phyloP scores from a whole-genome alignment of 2,329 filamentous ascomycete genomes.

The Furcasterigmium furcatum region DNA sequence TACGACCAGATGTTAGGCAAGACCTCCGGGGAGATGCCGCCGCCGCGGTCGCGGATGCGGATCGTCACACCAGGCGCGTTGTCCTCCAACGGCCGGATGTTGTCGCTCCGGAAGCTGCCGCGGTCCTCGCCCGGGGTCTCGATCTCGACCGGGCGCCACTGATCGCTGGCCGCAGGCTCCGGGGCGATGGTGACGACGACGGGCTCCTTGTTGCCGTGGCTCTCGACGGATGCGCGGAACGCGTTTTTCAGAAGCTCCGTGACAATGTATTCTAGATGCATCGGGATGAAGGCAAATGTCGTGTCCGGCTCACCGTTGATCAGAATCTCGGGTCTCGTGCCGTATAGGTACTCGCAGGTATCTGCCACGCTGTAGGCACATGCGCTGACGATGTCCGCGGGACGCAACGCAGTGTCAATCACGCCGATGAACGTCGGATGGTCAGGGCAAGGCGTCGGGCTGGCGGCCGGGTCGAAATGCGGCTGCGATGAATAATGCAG shows the following conservation, averaged over 20 bases:
- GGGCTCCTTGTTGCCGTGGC: conserved; percentile 72
- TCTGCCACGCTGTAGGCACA: conserved; percentile 92
- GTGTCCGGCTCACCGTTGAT: conserved; percentile 85
- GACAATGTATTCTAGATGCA: conserved; percentile 95
- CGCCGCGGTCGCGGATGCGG: conserved; percentile 90
- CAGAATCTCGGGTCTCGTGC: conserved; percentile 73
- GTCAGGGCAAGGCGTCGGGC: conserved; percentile 47
- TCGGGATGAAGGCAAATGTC: conserved; percentile 90
- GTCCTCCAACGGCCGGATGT: conserved; percentile 57
- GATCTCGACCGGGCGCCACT: conserved; percentile 23
- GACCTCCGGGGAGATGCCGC: conserved; percentile 83
- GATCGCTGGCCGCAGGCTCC: conserved; percentile 41
- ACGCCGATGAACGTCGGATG: conserved; percentile 80
- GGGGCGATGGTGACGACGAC: conserved; percentile 90
- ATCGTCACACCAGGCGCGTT: conserved; percentile 86
- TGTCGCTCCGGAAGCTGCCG: conserved; percentile 38
- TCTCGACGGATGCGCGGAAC: conserved; percentile 89
- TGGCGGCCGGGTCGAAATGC: conserved; percentile 56
- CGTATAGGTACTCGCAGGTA: conserved; percentile 95
- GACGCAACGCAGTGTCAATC: conserved; percentile 86
- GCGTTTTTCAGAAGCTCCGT: conserved; percentile 97
- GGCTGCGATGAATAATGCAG: conserved; percentile 72
- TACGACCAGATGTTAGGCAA: conserved; percentile 93
- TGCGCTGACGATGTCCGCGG: conserved; percentile 74
- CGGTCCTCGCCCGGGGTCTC: conserved; percentile 30